Evolutionary conservation across 169 alveolate species (phyloP), one percentile per base, ranked within the genome.

Genomic region (Plasmodium knowlesi): DNA sequence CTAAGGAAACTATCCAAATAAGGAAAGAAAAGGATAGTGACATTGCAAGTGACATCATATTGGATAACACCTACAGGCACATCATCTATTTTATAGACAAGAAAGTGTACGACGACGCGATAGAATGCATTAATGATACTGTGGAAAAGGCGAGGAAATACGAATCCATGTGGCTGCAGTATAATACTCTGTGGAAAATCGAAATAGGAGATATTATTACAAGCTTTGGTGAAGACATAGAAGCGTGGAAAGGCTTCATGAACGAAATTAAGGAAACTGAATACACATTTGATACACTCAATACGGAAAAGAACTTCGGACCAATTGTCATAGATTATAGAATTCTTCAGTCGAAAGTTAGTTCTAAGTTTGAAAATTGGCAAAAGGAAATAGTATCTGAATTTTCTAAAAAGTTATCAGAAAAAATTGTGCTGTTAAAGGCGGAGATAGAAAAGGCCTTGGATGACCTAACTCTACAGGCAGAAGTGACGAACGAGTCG

Each of bases 131-230:
- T 57, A 81, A 79, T 28, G 89, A 76, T 41, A 97, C 96, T 12
- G 98, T 97, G 72, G 82, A 92, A 25, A 82, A 94, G 43, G 95
- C 98, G 71, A 98, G 96, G 53, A 96, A 95, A 79, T 98, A 98
- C 82, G 99, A 97, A 37, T 95, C 97, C 14, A 97, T 98, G 41
- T 98, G 99, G 99, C 94, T 97, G 83, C 98, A 98, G 95, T 98
- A 98, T 94, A 98, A 98, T 94, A 98, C 99, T 8, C 93, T 99
- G 19, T 99, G 99, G 99, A 98, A 98, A 90, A 97, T 98, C 78
- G 99, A 98, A 78, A 96, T 98, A 19, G 96, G 96, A 53, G 96
- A 96, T 30, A 98, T 98, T 8, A 98, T 97, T 39, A 96, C 97
- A 54, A 93, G 96, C 82, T 95, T 98, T 81, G 99, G 98, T 46